A percentile compares a stretch with the other conserved stretches of the same genome.
These are phyloP conservation scores for Entrophospora sp. DNA, from an alignment of 192 early-diverging fungal genomes.

Conservation along the genomic window DNA sequence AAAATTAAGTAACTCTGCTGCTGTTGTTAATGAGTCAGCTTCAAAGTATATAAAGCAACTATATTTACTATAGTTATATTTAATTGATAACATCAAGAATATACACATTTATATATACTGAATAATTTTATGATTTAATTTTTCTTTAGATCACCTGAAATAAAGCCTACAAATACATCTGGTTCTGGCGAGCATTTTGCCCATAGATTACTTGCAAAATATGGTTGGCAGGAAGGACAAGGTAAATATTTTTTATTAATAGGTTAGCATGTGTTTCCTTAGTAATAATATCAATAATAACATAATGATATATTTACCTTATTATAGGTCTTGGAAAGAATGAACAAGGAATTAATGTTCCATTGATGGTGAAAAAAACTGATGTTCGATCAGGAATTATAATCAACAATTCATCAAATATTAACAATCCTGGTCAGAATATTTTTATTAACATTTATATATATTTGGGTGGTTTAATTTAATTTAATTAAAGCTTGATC, in stretches of 20 bases:
- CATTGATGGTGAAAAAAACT: constrained; percentile 25
- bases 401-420: not conserved
- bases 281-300: too few species aligned
- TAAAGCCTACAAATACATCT: not conserved
- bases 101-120: too few species aligned
- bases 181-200: constrained; percentile 21
- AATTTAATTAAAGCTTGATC: too few species aligned
- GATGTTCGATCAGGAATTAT: constrained; percentile 29
- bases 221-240: constrained; percentile 39
- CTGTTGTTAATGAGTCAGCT: constrained; percentile 9
- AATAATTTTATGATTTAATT: too few species aligned
- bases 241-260: constrained; percentile 17
- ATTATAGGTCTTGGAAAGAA: constrained; percentile 23
- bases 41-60: constrained; percentile 6
- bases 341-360: constrained; percentile 34
- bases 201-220: constrained; percentile 28
- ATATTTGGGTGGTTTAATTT: too few species aligned
- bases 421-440: not conserved
- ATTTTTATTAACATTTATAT: too few species aligned
- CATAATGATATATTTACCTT: too few species aligned
- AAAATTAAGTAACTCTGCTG: constrained; percentile 34
- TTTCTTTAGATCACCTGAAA: constrained; percentile 11
- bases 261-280: too few species aligned
- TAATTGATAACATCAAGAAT: too few species aligned
- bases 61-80: too few species aligned